Evolutionary conservation across 257 asterid species (phyloP).

Genomic region (Ehretia macrophylla): DNA sequence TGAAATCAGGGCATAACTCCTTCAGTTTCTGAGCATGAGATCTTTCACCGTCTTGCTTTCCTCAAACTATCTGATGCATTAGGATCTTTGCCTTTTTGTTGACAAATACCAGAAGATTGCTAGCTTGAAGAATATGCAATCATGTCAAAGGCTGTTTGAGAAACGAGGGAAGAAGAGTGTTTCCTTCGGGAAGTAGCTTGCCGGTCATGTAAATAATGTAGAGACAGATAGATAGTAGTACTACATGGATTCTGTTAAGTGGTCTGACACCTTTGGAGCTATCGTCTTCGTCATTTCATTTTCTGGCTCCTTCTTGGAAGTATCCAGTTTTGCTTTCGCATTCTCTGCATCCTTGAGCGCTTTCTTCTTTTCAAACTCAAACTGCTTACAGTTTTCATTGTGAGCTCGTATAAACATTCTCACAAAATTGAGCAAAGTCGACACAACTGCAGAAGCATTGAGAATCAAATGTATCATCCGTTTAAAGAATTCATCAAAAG

Average conservation of each 20-base stretch:
- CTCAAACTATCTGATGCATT: too few relatives aligned
- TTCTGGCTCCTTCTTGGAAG: conserved; percentile 12
- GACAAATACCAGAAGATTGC: too few relatives aligned
- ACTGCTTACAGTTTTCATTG: conserved; percentile 68
- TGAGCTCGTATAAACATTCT: conserved; percentile 61
- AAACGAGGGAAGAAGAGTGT: too few relatives aligned
- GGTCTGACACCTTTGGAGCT: conserved; percentile 18
- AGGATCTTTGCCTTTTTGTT: too few relatives aligned
- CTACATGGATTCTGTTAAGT: conserved; percentile 2
- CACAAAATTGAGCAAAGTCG: conserved; percentile 69
- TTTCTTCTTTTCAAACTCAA: conserved; percentile 65
- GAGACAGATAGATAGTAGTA: neutral
- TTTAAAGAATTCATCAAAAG: neutral
- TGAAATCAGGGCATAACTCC: neutral
- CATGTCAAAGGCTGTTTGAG: too few relatives aligned
- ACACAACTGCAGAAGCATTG: conserved; percentile 46
- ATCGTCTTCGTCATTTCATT: conserved; percentile 2
- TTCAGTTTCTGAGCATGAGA: too few relatives aligned
- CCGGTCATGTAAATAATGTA: neutral
- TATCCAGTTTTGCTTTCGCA: conserved; percentile 23
- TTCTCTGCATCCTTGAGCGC: conserved; percentile 56
- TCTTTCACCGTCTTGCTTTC: too few relatives aligned
- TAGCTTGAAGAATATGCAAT: too few relatives aligned
- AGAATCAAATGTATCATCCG: neutral
- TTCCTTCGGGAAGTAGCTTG: neutral